Base-by-base conservation (phyloP, 306 rosid genomes). In the Senna tora region DNA sequence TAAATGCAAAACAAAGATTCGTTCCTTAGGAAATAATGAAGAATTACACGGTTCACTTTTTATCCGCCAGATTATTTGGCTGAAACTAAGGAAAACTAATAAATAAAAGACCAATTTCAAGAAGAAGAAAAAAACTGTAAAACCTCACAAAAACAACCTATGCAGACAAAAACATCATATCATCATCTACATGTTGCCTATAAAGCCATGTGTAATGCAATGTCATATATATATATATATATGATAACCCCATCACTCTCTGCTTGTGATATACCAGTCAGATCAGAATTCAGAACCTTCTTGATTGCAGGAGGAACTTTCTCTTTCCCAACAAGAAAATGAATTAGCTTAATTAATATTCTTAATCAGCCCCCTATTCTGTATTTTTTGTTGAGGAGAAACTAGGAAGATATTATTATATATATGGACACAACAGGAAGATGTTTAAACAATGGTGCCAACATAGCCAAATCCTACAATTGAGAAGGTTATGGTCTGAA, bases 391-490 rank as follows among this genome's bases (percentile, higher is more conserved):
- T 17, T 58, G 82, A 65, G 61, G 82, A 75, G 65, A 72, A 51
- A 60, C 75, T 52, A 60, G 16, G 45, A 56, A 61, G 73, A 75
- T 76, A n/a, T n/a, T n/a, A n/a, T n/a, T n/a, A n/a, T n/a, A n/a
- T n/a, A n/a, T n/a, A 69, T 43, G 55, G 75, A 79, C 71, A 69
- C 56, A 28, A 71, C 62, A 77, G 59, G n/a, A n/a, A 33, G 67
- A 39, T 77, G 79, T 83, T 72, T 87, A 90, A 63, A 91, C 86
- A 65, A 89, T 91, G 80, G 97, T 91, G 62, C 97, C 97, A 46
- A 91, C 79, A 46, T 85, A 91, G 58, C 97, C 97, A 67, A 91
- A 80, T 84, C 97, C 97, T 5, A 88, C 84, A 62, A 89, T 79
- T 65, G 82, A 67, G 90, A 91, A 91, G 76, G 79, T 65, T 19